Percentiles rank a stretch among this genome's conserved stretches.
These are phyloP conservation scores for Helenozyma rhizophorensis DNA, from an alignment of 805 yeast genomes.

Conservation along the genomic window DNA sequence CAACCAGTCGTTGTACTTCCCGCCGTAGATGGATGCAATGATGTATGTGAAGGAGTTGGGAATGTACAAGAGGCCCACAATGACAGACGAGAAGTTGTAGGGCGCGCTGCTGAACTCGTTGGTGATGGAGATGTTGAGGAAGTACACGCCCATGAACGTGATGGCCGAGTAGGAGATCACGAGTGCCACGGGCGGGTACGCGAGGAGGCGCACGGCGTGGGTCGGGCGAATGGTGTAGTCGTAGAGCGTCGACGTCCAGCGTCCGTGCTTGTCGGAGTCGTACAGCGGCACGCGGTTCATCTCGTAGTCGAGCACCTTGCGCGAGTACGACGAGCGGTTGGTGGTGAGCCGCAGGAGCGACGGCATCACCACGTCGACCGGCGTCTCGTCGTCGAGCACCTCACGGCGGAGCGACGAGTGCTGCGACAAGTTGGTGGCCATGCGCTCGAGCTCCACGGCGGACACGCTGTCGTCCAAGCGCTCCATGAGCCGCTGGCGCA, in stretches of 20 bases:
- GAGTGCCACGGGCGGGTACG: slow-evolving; percentile 70
- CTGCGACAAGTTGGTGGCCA: slow-evolving; percentile 31
- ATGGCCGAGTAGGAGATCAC: slow-evolving; percentile 64
- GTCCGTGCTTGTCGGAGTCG: slow-evolving; percentile 8
- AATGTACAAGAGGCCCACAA: slow-evolving; percentile 71
- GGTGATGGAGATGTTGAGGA: slow-evolving; percentile 71
- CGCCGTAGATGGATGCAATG: slow-evolving; percentile 74
- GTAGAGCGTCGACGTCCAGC: slow-evolving; percentile 25
- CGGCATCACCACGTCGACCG: slow-evolving; percentile 39
- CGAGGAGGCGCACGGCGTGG: slow-evolving; percentile 55
- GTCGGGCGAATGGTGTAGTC: slow-evolving; percentile 55
- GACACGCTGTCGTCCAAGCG: slow-evolving; percentile 7
- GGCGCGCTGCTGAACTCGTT: slow-evolving; percentile 59
- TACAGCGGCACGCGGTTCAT: slow-evolving; percentile 8
- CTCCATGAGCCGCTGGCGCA: slow-evolving; percentile 5
- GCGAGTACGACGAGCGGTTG: slow-evolving; percentile 28
- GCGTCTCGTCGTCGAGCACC: slow-evolving; percentile 22
- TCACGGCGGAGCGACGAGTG: slow-evolving; percentile 10
- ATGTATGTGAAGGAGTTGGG: slow-evolving; percentile 81
- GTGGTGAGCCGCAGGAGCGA: slow-evolving; percentile 34
- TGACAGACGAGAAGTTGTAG: slow-evolving; percentile 60
- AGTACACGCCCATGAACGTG: slow-evolving; percentile 67
- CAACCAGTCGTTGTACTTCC: slow-evolving; percentile 69
- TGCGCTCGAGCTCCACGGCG: slow-evolving; percentile 23
- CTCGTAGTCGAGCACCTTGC: slow-evolving; percentile 22